Base-by-base conservation (phyloP, 1,139 yeast species). In the Protomyces inouyei region DNA sequence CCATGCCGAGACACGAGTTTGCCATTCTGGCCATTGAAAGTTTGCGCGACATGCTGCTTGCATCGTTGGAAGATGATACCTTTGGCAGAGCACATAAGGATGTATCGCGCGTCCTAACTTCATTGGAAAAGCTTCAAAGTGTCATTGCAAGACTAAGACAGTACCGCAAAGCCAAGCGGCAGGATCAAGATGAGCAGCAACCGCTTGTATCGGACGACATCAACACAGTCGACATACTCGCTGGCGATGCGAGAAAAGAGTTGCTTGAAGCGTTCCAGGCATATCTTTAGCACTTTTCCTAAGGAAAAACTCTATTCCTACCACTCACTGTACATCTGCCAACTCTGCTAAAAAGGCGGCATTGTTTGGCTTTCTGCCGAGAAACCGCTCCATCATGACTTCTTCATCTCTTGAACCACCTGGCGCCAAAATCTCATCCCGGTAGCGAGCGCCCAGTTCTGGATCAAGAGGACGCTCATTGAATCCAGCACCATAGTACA, bases 281-380 rank as follows among this genome's bases (percentile, higher is more conserved):
- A 18, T 43, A 43, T 43, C 48, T 43, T 3, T 43, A 18, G 48
- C 21, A 18, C 23, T 37, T 6, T 43, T 21, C 48, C 1, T 43
- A 12, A 43, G 21, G 25, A 18, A 1, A 3, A 21, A 16, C 2
- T n/a, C 18, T 12, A 16, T 3, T 14, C 48, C 3, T 16, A 3
- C 2, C 23, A 10, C 2, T n/a, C 23, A 51, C 87, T 87, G 57
- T 28, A 28, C 32, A 28, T 28, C 32, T 6, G 32, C 9, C 32
- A 86, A 73, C 72, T 88, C 95, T 69, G 80, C 72, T 70, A 87
- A 78, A 76, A 88, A 88, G 0, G 95, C 91, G 48, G 79, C 82
- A 65, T 85, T 82, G 71, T 82, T 83, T 63, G 96, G 95, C 70
- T 84, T 82, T 73, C 96, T 82, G 1, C 95, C 95, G 67, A 89